Conservation (phyloP, 179 eudicot species). For the Heliamphora pulchella region DNA sequence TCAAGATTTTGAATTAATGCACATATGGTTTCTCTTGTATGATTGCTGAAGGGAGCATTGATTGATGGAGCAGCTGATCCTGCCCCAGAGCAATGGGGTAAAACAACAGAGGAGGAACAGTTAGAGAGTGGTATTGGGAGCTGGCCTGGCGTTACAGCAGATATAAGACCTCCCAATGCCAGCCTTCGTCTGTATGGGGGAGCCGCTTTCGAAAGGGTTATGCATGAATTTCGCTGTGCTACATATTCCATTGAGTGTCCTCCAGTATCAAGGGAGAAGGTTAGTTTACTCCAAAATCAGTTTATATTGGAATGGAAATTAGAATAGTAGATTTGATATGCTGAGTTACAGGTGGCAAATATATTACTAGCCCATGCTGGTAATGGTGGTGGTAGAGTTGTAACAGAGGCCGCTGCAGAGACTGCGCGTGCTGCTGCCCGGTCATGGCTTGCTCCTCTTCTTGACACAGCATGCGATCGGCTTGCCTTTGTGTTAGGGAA, state of each 20-base stretch:
- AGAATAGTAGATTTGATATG: background rate
- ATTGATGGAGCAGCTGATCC: constrained; percentile 98
- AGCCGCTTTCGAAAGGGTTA: constrained; percentile 93
- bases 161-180: constrained; percentile 79
- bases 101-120: constrained; percentile 84
- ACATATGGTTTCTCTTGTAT: constrained; percentile 10
- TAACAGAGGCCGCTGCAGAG: constrained; percentile 94
- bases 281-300: constrained; percentile 17
- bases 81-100: constrained; percentile 96
- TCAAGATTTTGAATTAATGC: background rate
- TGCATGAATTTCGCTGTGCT: constrained; percentile 98
- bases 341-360: constrained; percentile 70
- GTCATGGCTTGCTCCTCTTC: constrained; percentile 93
- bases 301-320: background rate
- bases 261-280: constrained; percentile 91
- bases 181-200: constrained; percentile 90
- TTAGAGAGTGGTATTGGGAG: constrained; percentile 86
- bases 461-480: constrained; percentile 91
- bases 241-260: constrained; percentile 95
- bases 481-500: constrained; percentile 77
- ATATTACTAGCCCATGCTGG: constrained; percentile 98
- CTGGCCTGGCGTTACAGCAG: constrained; percentile 84
- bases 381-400: constrained; percentile 82
- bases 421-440: constrained; percentile 96
- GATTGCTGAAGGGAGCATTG: constrained; percentile 58